A percentile compares a stretch with the other conserved stretches of the same genome.
These are phyloP conservation scores for Kuraishia molischiana DNA, from an alignment of 805 yeast species.

Conservation along the genomic window DNA sequence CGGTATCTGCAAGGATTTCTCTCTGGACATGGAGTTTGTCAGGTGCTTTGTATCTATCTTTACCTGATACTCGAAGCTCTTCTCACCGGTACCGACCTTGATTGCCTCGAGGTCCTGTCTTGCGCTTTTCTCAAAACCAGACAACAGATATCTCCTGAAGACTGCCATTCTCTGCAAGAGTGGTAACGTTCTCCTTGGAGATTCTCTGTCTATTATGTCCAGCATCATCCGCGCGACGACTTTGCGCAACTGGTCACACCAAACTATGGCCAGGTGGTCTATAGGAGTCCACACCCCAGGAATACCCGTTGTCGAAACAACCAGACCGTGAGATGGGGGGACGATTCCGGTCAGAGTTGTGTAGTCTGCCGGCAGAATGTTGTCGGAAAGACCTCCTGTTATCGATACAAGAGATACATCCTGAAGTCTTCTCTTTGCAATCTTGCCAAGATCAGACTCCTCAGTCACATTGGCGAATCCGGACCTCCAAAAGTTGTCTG, in stretches of 20 bases:
- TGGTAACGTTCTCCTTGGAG: constrained; percentile 39
- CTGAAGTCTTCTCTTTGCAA: constrained; percentile 36
- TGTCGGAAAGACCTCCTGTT: constrained; percentile 80
- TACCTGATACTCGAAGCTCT: constrained; percentile 11
- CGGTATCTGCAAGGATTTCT: constrained; percentile 18
- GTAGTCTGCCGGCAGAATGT: constrained; percentile 82
- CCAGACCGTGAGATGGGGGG: constrained; percentile 70
- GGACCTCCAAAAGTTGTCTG: constrained; percentile 73
- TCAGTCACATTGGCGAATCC: constrained; percentile 30
- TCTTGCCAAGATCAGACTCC: constrained; percentile 10
- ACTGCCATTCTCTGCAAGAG: constrained; percentile 48
- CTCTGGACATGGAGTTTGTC: constrained; percentile 16
- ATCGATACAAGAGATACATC: constrained; percentile 71
- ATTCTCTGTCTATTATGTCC: constrained; percentile 42
- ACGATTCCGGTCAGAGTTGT: constrained; percentile 63
- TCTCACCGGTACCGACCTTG: constrained; percentile 9
- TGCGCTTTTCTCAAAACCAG: constrained; percentile 46
- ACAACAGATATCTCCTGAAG: constrained; percentile 33
- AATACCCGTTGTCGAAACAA: constrained; percentile 76
- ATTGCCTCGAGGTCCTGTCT: constrained; percentile 15
- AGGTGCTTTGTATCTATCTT: constrained; percentile 23
- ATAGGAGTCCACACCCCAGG: constrained; percentile 91
- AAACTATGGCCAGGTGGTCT: constrained; percentile 90
- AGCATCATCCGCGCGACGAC: constrained; percentile 50
- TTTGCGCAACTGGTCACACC: constrained; percentile 86